Conservation (phyloP, 108 stramenopile genomes). For the Mayamaea pseudoterrestris region DNA sequence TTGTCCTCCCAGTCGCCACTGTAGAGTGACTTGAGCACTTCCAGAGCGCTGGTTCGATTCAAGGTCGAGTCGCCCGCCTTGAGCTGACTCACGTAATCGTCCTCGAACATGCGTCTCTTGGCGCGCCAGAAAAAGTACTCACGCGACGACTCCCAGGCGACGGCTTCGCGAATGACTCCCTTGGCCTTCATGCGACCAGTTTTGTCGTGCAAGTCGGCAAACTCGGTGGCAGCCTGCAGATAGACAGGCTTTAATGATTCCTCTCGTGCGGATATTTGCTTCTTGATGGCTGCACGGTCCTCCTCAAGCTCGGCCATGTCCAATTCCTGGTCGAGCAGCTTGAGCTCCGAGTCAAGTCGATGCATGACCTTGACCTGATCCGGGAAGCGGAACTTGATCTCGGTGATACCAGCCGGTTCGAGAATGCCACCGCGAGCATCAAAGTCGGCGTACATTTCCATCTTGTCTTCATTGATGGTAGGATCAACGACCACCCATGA, state of each 20-base stretch:
- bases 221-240: constrained; percentile 93
- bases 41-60: constrained; percentile 33
- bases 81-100: constrained; percentile 59
- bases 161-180: constrained; percentile 87
- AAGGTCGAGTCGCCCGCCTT: constrained; percentile 37
- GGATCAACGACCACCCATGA: constrained; percentile 99
- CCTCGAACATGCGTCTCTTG: constrained; percentile 87
- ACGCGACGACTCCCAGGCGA: constrained; percentile 85
- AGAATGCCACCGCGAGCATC: constrained; percentile 96
- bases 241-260: constrained; percentile 86
- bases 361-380: constrained; percentile 84
- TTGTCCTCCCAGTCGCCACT: constrained; percentile 65
- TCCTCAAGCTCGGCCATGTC: constrained; percentile 62
- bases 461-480: constrained; percentile 94
- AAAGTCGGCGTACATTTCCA: constrained; percentile 97
- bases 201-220: constrained; percentile 95
- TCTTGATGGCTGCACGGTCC: constrained; percentile 53
- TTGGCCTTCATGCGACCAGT: constrained; percentile 99
- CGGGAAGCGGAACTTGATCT: constrained; percentile 92
- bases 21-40: constrained; percentile 39
- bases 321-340: constrained; percentile 80
- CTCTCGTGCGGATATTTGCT: constrained; percentile 86
- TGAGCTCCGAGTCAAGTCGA: constrained; percentile 74
- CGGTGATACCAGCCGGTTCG: constrained; percentile 96
- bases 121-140: constrained; percentile 93